Evolutionary conservation across 2,329 filamentous ascomycete species (phyloP), one percentile per base, ranked within the genome.

Genomic region (Nothophaeocryptopus gaeumannii): DNA sequence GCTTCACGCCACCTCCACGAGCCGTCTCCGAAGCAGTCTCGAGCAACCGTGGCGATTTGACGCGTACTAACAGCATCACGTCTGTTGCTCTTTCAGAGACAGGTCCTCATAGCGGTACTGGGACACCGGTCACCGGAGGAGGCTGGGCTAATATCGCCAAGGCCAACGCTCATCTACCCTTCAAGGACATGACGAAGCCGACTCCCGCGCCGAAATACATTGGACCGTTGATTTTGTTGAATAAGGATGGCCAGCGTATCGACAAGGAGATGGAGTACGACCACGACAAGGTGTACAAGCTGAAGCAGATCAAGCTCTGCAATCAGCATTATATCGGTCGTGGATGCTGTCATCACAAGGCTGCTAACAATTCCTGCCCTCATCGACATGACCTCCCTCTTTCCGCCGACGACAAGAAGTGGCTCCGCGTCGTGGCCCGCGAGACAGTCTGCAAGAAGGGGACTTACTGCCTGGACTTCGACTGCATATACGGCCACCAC

Each of bases 401-500:
- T 32, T 77, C 70, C n/a, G 72, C 72, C 42, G 70, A 71, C 30
- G 81, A 84, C 59, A 63, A 78, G 42, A 70, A 73, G 14, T 76
- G 76, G n/a, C 67, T 84, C 47, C 74, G 74, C 20, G 75, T 79
- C 16, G 78, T 84, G 14, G 80, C 81, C 40, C 77, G 82, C 43
- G 82, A 83, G 79, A 81, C 79, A 3, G 80, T 81, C 16, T 85
- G 82, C 61, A 74, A 74, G 49, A 78, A 79, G 59, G 80, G 80
- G 9, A 72, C 75, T 42, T 73, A 73, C 11, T 85, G 82, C 59
- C 72, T 79, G 43, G 81, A 84, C 52, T 64, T 74, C 1, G 77
- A 78, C 51, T 85, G 82, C 67, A 83, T 84, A 44, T 84, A 83
- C 60, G 82, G 82, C 15, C 82, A 85, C 65, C 75, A 78, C 32